Evolutionary conservation across 2,329 filamentous ascomycete species (phyloP).

Genomic region (Cladosporium velox): DNA sequence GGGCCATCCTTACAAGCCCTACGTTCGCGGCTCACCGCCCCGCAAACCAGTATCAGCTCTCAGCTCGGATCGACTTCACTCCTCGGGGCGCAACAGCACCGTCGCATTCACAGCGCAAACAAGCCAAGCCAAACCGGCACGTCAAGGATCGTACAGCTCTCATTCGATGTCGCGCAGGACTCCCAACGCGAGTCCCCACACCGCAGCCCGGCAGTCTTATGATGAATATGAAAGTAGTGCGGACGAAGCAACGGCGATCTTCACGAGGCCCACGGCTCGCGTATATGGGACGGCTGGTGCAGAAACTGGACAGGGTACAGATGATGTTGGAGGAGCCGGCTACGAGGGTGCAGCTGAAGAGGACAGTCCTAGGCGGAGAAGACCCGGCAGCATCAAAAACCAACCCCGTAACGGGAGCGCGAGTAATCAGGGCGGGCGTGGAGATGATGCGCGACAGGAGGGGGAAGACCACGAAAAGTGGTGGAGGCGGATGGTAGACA

Average conservation of each 20-base stretch:
- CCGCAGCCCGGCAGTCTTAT: conserved; percentile 9
- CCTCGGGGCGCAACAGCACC: conserved; percentile 21
- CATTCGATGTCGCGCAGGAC: conserved; percentile 20
- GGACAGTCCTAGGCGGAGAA: conserved; percentile 22
- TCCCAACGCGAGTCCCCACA: conserved; percentile 24
- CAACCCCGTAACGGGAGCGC: conserved; percentile 21
- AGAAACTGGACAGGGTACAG: neutral
- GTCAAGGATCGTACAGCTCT: conserved; percentile 24
- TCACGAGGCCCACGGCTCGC: conserved; percentile 26
- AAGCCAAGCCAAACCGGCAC: conserved; percentile 19
- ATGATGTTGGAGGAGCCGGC: conserved; percentile 25
- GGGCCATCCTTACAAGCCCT: conserved; percentile 26
- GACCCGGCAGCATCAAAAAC: conserved; percentile 23
- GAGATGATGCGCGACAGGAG: conserved; percentile 15
- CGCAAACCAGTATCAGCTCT: conserved; percentile 7
- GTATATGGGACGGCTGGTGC: conserved; percentile 9
- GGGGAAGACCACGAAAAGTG: conserved; percentile 44
- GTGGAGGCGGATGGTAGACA: conserved; percentile 58
- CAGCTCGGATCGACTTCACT: conserved; percentile 1
- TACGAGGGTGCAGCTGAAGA: conserved; percentile 29
- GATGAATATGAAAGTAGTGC: conserved; percentile 39
- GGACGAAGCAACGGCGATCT: conserved; percentile 47
- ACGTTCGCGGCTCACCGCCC: conserved; percentile 23
- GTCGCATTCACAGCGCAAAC: conserved; percentile 29
- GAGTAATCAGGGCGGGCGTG: neutral